Evolutionary conservation across 257 asterid genomes (phyloP), one percentile per base, ranked within the genome.

Genomic region (Marsdenia floribunda): DNA sequence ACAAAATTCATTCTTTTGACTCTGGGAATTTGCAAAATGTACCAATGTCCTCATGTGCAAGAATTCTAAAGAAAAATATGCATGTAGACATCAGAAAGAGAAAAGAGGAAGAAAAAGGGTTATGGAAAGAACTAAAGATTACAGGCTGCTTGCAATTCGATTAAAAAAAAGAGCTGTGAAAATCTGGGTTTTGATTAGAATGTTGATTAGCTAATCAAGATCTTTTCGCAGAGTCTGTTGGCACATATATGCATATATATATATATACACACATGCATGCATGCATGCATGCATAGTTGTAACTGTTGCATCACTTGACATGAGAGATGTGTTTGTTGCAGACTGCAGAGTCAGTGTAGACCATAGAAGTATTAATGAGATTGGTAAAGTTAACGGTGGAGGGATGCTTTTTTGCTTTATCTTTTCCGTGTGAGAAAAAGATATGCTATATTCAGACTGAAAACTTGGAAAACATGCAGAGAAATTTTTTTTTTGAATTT

Each of bases 391-490:
- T 71, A 72, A 71, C 66, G 63, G 72, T 60, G 76, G 61, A 70
- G 75, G 81, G 88, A 85, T 85, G 88, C 95, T 82, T 70, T 79
- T 70, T 73, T 76, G 60, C 93, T 90, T 90, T 90, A 82, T 81
- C 91, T 87, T 88, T 91, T 82, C 53, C 83, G 52, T 79, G 84
- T 38, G 70, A 79, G 87, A 75, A 83, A 78, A 76, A 55, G 64
- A 61, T 22, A 14, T 63, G 76, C 52, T 70, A 37, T 6, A 54
- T 77, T 59, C 70, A 77, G 46, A 71, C 54, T 76, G 54, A 42
- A 75, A 68, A 18, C 72, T 22, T 10, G 57, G 60, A 57, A 71
- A 65, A 29, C 65, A 68, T 77, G 46, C 35, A 50, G 47, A 40
- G 75, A 52, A 70, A 67, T 73, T 63, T 49, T 50, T 53, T 63